Evolutionary conservation across 768 basidiomycete genomes (phyloP), one percentile per base, ranked within the genome.

Genomic region (Thelephora ganbajun): DNA sequence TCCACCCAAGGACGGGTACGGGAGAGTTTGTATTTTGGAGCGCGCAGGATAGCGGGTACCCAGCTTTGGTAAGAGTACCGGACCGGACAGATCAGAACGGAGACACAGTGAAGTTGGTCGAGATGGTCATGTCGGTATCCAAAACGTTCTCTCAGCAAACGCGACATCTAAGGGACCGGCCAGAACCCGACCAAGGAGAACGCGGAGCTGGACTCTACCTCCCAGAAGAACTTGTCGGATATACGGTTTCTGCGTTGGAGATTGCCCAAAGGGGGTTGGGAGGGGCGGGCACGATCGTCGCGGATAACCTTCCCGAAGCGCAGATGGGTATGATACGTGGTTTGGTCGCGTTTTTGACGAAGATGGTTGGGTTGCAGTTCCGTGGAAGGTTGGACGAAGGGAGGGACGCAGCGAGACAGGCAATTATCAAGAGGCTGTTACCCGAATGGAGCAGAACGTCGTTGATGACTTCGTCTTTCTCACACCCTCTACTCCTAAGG

Each of bases 401-500:
- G 3, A 71, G 77, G 35, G 83, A 86, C 49, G 79, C 80, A 3
- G 73, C 90, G 46, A 75, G 81, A 35, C 88, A 87, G 51, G 84
- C 84, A 0, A 83, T 96, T 55, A 80, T 94, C 65, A 93, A 93
- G 55, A 76, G 92, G 14, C 66, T 96, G 20, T 60, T 94, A 33
- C 90, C 92, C 0, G 91, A 94, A 63, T 93, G 90, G 89, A 91
- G 84, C 55, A 74, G 84, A 35, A 81, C 86, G 20, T 83, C 88
- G 1, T 69, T 90, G 49, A 84, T 22, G 39, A 41, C 39, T 16
- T 41, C 81, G 3, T 81, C 86, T 2, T 83, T 87, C 53, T 82
- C 87, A 0, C 83, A 82, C 47, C 92, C 93, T 1, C 67, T 97
- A 0, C 77, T 98, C 12, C 76, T 89, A 2, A 76, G 93, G 16